Conservation (phyloP, 2,329 filamentous ascomycete species). For the Ceratocystis lukuohia region DNA sequence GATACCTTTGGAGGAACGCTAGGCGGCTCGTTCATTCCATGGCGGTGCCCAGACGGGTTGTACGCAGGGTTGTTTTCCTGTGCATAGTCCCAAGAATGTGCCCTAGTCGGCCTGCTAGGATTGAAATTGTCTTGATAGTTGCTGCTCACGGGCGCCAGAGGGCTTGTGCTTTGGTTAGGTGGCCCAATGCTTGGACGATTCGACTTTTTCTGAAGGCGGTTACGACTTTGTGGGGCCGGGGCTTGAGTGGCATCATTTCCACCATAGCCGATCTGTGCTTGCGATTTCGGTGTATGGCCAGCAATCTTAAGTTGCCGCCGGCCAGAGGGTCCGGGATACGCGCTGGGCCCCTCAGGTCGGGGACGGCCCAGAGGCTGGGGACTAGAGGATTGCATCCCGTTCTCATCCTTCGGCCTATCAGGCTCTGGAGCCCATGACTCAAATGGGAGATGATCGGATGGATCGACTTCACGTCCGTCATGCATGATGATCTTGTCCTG, state of each 20-base stretch:
- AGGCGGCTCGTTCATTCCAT: neutral
- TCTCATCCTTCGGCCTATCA: constrained; percentile 33
- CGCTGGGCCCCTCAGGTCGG: constrained; percentile 38
- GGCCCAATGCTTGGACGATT: constrained; percentile 34
- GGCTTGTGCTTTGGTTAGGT: constrained; percentile 31
- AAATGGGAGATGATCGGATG: constrained; percentile 66
- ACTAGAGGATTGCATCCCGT: constrained; percentile 22
- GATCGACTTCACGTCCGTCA: constrained; percentile 65
- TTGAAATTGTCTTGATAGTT: constrained; percentile 29
- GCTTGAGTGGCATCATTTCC: constrained; percentile 25
- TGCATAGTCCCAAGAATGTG: constrained; percentile 39
- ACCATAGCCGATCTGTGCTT: constrained; percentile 23
- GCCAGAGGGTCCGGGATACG: constrained; percentile 14
- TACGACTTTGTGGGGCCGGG: constrained; percentile 32
- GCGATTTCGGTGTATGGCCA: constrained; percentile 33
- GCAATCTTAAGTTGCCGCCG: constrained; percentile 40
- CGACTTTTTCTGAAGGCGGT: constrained; percentile 52
- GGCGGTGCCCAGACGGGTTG: constrained; percentile 35
- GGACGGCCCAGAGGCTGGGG: constrained; percentile 31
- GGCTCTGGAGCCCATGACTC: constrained; percentile 68
- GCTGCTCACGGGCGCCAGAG: constrained; percentile 34
- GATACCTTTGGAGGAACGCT: constrained; percentile 29
- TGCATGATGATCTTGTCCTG: constrained; percentile 59
- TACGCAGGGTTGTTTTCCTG: constrained; percentile 4
- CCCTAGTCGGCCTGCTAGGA: constrained; percentile 32